phyloP scores from a whole-genome alignment of 2,329 filamentous ascomycete species.

The Fusarium sp. region DNA sequence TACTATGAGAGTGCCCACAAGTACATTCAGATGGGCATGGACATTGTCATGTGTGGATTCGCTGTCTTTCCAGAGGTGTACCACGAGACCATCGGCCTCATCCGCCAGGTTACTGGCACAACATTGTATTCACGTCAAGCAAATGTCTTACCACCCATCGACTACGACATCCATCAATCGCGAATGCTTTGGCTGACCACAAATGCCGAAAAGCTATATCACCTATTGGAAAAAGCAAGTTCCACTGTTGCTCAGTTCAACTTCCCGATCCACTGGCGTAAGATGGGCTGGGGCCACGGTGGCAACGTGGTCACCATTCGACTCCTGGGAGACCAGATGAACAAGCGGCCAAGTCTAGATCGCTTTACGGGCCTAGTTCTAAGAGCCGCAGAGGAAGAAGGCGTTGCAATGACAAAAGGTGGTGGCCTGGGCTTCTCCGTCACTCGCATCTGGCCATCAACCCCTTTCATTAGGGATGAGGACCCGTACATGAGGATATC shows the following conservation, averaged over 20 bases:
- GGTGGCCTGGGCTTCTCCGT: conserved; percentile 32
- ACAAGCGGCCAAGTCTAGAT: conserved; percentile 31
- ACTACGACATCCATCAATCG: conserved; percentile 15
- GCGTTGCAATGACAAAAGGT: conserved; percentile 33
- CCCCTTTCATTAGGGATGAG: conserved; percentile 28
- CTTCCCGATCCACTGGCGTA: conserved; percentile 27
- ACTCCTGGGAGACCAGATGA: conserved; percentile 26
- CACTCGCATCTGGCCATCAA: conserved; percentile 33
- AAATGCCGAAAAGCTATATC: conserved; percentile 18
- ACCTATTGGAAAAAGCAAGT: conserved; percentile 12
- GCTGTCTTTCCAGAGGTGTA: conserved; percentile 14
- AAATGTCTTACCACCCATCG: conserved; percentile 22
- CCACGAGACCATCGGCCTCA: conserved; percentile 18
- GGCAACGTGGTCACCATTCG: conserved; percentile 33
- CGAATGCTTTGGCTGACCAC: conserved; percentile 21
- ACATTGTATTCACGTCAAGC: conserved; percentile 21
- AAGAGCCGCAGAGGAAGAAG: conserved; percentile 28
- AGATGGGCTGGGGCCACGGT: conserved; percentile 32
- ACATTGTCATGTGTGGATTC: conserved; percentile 23
- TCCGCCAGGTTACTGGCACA: conserved; percentile 21
- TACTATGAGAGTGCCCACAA: conserved; percentile 25
- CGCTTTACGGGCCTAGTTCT: conserved; percentile 21
- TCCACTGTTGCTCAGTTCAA: conserved; percentile 18
- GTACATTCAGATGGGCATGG: conserved; percentile 27
- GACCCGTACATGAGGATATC: conserved; percentile 35